Conservation (phyloP, 2,329 filamentous ascomycete species). For the Tolypocladium ophioglossoides region DNA sequence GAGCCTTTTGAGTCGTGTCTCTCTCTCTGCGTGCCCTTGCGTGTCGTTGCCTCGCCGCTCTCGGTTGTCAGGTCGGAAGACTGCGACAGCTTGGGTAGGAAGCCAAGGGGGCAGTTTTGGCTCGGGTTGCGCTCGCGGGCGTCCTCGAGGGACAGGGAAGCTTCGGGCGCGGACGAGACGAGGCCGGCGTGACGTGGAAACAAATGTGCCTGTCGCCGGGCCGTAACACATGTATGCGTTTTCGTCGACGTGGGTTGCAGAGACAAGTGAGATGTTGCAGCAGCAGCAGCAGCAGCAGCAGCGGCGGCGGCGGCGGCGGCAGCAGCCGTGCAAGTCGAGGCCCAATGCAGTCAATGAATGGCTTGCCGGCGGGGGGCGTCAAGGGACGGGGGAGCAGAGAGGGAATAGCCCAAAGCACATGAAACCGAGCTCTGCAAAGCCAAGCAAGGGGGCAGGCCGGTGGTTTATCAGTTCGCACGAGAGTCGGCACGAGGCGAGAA, state of each 20-base stretch:
- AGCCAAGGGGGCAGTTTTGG: neutral
- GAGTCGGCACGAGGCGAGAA: neutral
- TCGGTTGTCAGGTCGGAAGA: neutral
- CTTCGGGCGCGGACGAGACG: neutral
- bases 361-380: neutral
- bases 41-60: neutral
- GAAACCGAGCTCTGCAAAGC: neutral
- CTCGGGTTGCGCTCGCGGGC: neutral
- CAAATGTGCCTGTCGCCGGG: neutral
- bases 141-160: neutral
- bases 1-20: neutral
- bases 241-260: neutral
- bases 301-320: too few species aligned
- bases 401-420: neutral
- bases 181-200: neutral
- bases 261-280: neutral
- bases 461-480: neutral
- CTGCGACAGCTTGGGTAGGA: neutral
- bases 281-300: too few species aligned
- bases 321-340: neutral
- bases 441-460: neutral
- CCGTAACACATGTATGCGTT: neutral
- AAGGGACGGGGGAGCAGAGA: neutral
- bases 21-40: neutral
- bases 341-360: neutral